These are phyloP conservation scores for Symbiodinium pilosum DNA, from an alignment of 73 alveolate genomes.

Conservation along the genomic window DNA sequence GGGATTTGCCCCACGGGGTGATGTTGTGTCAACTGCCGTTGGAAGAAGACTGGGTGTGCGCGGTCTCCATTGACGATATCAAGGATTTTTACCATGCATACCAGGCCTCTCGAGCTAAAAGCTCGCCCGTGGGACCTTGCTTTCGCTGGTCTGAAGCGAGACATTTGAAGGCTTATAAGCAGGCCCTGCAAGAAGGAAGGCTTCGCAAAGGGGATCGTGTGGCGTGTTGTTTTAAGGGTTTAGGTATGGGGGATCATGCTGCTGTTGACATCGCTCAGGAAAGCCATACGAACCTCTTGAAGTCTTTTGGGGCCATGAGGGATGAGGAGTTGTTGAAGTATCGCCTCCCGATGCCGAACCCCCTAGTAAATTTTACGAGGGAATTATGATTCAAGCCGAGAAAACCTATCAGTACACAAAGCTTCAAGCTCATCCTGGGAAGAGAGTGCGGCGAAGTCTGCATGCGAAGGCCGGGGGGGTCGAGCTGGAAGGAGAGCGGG, in stretches of 20 bases:
- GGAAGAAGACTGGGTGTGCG: neutral
- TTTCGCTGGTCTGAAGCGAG: neutral
- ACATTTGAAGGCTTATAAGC: neutral
- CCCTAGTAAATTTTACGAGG: neutral
- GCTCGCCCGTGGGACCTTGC: neutral
- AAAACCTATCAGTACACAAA: neutral
- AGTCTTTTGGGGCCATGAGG: neutral
- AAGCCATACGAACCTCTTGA: neutral
- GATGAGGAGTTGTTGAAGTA: neutral
- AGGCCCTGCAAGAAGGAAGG: neutral
- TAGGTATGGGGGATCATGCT: conserved; percentile 1
- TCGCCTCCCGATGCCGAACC: neutral
- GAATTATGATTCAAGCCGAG: neutral
- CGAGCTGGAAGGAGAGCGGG: neutral
- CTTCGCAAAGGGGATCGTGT: neutral
- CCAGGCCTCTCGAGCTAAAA: neutral
- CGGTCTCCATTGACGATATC: neutral
- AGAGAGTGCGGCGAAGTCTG: neutral
- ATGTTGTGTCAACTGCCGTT: neutral
- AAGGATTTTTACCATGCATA: neutral
- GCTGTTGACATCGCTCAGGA: conserved; percentile 9
- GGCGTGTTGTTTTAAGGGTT: conserved; percentile 25
- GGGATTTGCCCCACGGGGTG: neutral
- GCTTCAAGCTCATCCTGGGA: neutral
- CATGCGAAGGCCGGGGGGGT: neutral